These are phyloP conservation scores for Plectranthus barbatus DNA, from an alignment of 257 asterid genomes.

Conservation along the genomic window DNA sequence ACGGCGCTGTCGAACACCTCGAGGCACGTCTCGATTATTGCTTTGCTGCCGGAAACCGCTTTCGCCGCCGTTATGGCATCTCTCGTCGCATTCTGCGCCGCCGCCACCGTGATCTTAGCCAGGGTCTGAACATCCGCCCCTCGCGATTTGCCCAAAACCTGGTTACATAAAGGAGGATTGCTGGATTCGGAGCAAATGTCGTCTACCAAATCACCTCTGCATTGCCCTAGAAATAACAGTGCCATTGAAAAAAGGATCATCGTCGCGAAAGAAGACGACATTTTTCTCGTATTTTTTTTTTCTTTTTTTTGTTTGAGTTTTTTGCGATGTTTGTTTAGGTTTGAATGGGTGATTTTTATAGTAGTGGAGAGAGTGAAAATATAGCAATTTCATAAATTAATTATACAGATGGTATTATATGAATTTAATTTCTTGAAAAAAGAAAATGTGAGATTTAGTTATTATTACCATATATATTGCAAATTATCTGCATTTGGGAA, in stretches of 20 bases:
- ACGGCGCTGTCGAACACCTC: conserved; percentile 11
- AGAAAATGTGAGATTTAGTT: no score
- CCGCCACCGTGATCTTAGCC: neutral
- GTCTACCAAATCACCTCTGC: conserved; percentile 20
- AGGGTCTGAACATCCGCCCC: conserved; percentile 11
- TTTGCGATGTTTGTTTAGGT: neutral
- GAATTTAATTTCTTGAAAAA: no score
- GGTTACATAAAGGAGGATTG: conserved; percentile 1
- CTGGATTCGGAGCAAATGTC: conserved; percentile 19
- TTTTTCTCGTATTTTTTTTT: neutral
- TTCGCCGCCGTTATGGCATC: neutral
- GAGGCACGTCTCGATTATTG: conserved; percentile 12
- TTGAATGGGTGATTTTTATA: neutral
- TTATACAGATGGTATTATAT: no score
- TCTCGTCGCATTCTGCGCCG: neutral
- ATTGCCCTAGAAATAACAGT: neutral
- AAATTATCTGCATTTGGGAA: no score
- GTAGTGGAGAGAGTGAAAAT: neutral
- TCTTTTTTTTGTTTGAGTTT: no score
- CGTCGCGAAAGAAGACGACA: no score
- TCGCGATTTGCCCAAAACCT: conserved; percentile 13
- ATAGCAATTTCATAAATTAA: neutral
- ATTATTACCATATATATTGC: no score
- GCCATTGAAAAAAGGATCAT: neutral
- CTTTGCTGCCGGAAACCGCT: neutral